Percentiles rank a stretch among this genome's conserved stretches.
Conservation (phyloP, 441 rosid genomes). For the Euphorbia schlechtendalii region DNA sequence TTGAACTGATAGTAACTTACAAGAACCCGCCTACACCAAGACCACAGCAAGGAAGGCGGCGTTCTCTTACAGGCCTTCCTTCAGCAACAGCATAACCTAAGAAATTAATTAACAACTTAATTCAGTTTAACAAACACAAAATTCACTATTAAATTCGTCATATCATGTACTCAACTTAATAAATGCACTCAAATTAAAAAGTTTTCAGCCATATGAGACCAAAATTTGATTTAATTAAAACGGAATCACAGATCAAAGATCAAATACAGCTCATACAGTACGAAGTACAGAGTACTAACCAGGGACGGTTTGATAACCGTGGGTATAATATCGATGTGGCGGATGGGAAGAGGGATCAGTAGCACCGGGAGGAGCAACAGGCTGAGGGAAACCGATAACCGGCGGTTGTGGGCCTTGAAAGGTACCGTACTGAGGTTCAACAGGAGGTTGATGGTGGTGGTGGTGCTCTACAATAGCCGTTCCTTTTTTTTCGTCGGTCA, state of each 20-base stretch:
- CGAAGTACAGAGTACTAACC: slow-evolving; percentile 29
- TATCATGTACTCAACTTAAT: not conserved
- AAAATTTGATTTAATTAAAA: not conserved
- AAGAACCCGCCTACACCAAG: slow-evolving; percentile 81
- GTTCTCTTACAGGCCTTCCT: slow-evolving; percentile 77
- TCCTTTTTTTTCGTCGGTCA: too few species aligned
- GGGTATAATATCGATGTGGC: slow-evolving; percentile 39
- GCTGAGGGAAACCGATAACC: slow-evolving; percentile 78
- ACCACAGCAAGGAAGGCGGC: slow-evolving; percentile 88
- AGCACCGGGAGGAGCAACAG: slow-evolving; percentile 61
- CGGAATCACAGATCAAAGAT: not conserved
- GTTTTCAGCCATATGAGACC: not conserved
- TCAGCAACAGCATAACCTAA: slow-evolving; percentile 76
- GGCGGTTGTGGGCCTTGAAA: slow-evolving; percentile 74
- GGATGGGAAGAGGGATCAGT: slow-evolving; percentile 36
- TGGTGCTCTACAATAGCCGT: slow-evolving; percentile 26
- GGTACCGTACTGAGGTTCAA: slow-evolving; percentile 60
- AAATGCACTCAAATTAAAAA: not conserved
- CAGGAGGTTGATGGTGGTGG: slow-evolving; percentile 39
- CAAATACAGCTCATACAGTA: not conserved
- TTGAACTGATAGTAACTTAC: too few species aligned
- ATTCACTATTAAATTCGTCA: not conserved
- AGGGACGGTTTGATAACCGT: slow-evolving; percentile 69
- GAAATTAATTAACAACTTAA: not conserved
- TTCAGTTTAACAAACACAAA: not conserved